Conservation (phyloP, 805 yeast genomes). For the Wickerhamiella dianesei region DNA sequence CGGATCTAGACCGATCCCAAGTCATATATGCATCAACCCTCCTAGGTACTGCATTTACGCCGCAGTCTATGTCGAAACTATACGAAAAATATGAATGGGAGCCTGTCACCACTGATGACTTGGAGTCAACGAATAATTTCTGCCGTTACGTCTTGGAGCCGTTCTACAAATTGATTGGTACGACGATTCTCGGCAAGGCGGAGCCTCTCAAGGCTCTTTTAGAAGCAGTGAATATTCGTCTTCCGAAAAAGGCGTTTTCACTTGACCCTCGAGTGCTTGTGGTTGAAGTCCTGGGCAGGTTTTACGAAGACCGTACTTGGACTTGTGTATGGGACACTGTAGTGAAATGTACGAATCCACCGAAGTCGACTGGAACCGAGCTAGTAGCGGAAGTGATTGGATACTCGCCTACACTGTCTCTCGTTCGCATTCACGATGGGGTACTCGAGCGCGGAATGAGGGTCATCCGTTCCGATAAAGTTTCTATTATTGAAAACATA, state of each 20-base stretch:
- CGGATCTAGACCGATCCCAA: slow-evolving; percentile 35
- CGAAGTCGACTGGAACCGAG: background rate
- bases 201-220: slow-evolving; percentile 33
- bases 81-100: slow-evolving; percentile 24
- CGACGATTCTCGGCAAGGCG: slow-evolving; percentile 41
- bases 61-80: slow-evolving; percentile 50
- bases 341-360: slow-evolving; percentile 3
- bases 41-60: slow-evolving; percentile 49
- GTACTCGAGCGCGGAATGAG: background rate
- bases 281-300: slow-evolving; percentile 2
- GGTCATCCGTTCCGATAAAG: background rate
- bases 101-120: too few relatives aligned
- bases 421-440: background rate
- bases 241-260: slow-evolving; percentile 2
- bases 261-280: slow-evolving; percentile 4
- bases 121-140: too few relatives aligned
- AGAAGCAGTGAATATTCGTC: slow-evolving; percentile 30
- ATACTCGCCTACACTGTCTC: background rate
- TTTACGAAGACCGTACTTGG: slow-evolving; percentile 6
- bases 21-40: slow-evolving; percentile 63
- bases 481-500: slow-evolving; percentile 21
- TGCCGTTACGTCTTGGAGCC: slow-evolving; percentile 61
- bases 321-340: background rate
- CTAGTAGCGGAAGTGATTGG: background rate
- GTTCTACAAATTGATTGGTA: slow-evolving; percentile 57